phyloP scores from a whole-genome alignment of 345 rosid genomes.

The Ailanthus altissimus region DNA sequence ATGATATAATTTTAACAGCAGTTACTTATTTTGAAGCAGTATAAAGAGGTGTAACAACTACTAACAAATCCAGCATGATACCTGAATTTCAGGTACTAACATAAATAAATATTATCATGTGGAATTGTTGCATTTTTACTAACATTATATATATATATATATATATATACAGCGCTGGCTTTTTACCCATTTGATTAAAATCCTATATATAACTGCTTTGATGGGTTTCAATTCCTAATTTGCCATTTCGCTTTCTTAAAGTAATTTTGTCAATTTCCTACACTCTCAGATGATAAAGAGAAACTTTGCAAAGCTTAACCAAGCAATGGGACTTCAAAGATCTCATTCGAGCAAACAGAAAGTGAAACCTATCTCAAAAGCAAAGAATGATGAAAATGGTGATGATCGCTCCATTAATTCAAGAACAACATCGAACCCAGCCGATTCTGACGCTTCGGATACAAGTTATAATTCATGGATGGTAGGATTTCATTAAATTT shows the following conservation, averaged over 20 bases:
- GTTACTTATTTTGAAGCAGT: neutral
- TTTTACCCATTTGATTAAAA: too few relatives aligned
- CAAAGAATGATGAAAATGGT: neutral
- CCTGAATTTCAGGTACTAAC: slow-evolving; percentile 17
- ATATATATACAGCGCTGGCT: too few relatives aligned
- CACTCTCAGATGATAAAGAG: slow-evolving; percentile 16
- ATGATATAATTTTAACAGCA: too few relatives aligned
- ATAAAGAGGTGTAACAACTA: neutral
- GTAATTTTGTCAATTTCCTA: neutral
- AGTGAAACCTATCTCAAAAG: slow-evolving; percentile 13
- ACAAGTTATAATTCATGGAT: slow-evolving; percentile 40
- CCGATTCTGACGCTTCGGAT: slow-evolving; percentile 15
- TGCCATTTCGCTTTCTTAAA: neutral
- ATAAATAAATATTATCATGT: neutral
- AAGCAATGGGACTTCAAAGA: slow-evolving; percentile 36
- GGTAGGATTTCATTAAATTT: slow-evolving; percentile 30
- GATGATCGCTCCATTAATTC: neutral
- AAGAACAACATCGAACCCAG: slow-evolving; percentile 14
- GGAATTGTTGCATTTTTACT: too few relatives aligned
- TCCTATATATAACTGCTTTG: too few relatives aligned
- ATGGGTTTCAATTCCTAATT: neutral
- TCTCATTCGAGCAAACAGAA: slow-evolving; percentile 27
- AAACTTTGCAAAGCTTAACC: slow-evolving; percentile 26
- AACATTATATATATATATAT: too few relatives aligned
- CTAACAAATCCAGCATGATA: neutral